Evolutionary conservation across 768 basidiomycete species (phyloP), one percentile per base, ranked within the genome.

Genomic region (Tremella mesenterica): DNA sequence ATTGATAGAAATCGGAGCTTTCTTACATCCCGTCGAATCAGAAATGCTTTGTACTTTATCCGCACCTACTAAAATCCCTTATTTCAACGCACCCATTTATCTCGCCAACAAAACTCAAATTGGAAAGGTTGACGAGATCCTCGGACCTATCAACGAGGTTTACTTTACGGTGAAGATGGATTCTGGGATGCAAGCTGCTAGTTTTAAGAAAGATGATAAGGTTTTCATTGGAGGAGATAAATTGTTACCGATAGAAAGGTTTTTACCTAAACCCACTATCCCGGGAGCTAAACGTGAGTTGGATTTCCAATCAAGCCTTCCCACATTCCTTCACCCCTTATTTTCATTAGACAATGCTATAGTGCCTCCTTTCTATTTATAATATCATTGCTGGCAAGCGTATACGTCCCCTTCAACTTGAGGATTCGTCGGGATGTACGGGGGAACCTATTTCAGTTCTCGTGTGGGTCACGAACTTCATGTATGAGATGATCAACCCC

Each of bases 91-190:
- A 0, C 92, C 93, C 45, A 90, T 97, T 70, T 97, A 93, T 74
- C 81, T 97, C 48, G 84, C 88, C 78, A 95, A 96, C 75, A 97
- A 95, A 76, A 87, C 89, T 9, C 79, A 82, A 60, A 89, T 97
- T 57, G 93, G 95, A 57, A 96, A 95, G 76, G 86, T 99, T 36
- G 95, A 99, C 75, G 95, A 99, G 75, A 97, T 99, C 62, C 81
- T 99, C n/a, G 95, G 95, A 2, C 93, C 95, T 14, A 92, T 99
- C 73, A 99, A 95, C 71, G 90, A 97, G 72, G 91, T 97, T 54
- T 97, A 83, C 75, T 97, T 99, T 70, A 92, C 91, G 2, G 81
- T 99, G 60, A 99, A 97, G 78, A 95, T 96, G 86, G 82, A 84
- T 18, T 85, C 87, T 53, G 95, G 95, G 28, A 90, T 97, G 85